Conservation (phyloP, 176 grass and related monocot genomes). For the Oryza meridionalis region DNA sequence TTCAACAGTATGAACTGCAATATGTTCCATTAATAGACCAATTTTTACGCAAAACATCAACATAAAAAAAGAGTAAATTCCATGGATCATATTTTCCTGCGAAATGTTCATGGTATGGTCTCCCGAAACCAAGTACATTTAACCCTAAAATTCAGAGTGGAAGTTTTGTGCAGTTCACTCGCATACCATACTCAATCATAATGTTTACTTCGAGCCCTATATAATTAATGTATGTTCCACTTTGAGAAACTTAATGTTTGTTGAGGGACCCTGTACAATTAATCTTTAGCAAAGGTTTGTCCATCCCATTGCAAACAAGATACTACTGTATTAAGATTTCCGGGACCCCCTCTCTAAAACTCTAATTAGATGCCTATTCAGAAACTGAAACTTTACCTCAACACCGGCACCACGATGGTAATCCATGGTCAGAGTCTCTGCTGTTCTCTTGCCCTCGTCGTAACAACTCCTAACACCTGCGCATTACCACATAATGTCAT, state of each 20-base stretch:
- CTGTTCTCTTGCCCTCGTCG: conserved; percentile 96
- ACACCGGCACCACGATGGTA: conserved; percentile 92
- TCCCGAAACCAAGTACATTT: not conserved
- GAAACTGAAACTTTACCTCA: conserved; percentile 64
- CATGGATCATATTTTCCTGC: not conserved
- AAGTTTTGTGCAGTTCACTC: not conserved
- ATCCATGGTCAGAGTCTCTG: conserved; percentile 97
- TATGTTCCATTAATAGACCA: not conserved
- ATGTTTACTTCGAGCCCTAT: not conserved
- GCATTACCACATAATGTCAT: conserved; percentile 2
- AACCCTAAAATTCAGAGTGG: not conserved
- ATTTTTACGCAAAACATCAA: not conserved
- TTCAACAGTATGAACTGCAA: not conserved
- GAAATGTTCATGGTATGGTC: conserved; percentile 4
- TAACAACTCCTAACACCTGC: conserved; percentile 95
- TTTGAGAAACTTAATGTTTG: not conserved
- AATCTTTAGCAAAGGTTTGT: conserved; percentile 11
- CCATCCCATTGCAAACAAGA: not conserved
- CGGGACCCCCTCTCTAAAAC: not conserved
- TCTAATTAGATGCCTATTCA: not conserved
- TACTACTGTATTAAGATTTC: not conserved
- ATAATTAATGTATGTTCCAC: not conserved
- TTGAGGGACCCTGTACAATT: not conserved
- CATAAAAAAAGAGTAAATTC: not conserved
- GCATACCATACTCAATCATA: not conserved